phyloP scores from a whole-genome alignment of 257 asterid species.

The Pogostemon cablin region DNA sequence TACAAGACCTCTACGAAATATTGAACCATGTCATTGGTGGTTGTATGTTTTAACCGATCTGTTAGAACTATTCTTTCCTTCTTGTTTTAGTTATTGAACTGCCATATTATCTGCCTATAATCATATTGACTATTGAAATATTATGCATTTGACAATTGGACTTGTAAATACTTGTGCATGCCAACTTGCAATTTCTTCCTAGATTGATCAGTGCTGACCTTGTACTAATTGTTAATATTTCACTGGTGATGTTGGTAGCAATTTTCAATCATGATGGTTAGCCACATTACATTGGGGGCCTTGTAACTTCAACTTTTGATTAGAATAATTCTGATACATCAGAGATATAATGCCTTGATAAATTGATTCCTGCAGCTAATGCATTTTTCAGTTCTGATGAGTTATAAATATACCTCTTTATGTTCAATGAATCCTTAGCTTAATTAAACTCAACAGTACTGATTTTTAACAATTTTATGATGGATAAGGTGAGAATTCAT shows the following conservation, averaged over 20 bases:
- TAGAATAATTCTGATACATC: neutral
- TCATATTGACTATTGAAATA: neutral
- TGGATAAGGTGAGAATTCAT: slow-evolving; percentile 73
- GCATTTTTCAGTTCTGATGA: slow-evolving; percentile 7
- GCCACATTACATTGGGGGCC: neutral
- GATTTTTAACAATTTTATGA: slow-evolving; percentile 31
- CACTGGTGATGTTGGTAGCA: slow-evolving; percentile 4
- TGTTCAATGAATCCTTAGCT: slow-evolving; percentile 4
- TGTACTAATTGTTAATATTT: neutral
- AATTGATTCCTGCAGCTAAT: slow-evolving; percentile 6
- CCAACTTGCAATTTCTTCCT: neutral
- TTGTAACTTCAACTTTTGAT: neutral
- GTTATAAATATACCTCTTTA: neutral
- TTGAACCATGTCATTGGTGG: neutral
- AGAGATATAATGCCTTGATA: neutral
- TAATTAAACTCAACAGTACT: slow-evolving; percentile 21
- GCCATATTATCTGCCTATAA: neutral
- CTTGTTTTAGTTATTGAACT: slow-evolving; percentile 1
- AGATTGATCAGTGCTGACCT: neutral
- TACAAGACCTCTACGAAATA: too few species aligned
- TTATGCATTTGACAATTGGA: slow-evolving; percentile 1
- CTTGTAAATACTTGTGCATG: slow-evolving; percentile 18
- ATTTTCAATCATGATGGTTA: neutral
- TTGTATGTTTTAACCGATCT: neutral
- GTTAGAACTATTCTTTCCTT: slow-evolving; percentile 9